Evolutionary conservation across 441 rosid genomes (phyloP).

Genomic region (Populus hybrid): DNA sequence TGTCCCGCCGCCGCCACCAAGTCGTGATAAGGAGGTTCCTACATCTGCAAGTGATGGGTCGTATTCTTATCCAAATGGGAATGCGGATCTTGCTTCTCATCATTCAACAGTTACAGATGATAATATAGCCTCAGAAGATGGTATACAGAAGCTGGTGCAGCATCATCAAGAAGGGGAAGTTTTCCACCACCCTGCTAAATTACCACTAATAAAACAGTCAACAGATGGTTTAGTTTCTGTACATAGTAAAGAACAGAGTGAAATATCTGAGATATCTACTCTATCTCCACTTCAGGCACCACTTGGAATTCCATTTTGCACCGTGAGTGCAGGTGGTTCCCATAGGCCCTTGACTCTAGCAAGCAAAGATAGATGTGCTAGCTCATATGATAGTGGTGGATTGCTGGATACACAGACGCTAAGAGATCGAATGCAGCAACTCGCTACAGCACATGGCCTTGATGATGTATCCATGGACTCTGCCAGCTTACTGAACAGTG

Average conservation of each 20-base stretch:
- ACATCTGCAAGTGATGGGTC: slow-evolving; percentile 29
- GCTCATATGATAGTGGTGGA: slow-evolving; percentile 51
- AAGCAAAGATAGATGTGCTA: slow-evolving; percentile 27
- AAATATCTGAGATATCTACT: slow-evolving; percentile 34
- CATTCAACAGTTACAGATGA: slow-evolving; percentile 35
- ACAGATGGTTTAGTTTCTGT: slow-evolving; percentile 25
- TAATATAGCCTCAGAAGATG: slow-evolving; percentile 27
- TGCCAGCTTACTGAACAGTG: slow-evolving; percentile 47
- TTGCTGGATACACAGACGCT: slow-evolving; percentile 50
- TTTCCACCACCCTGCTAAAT: not conserved
- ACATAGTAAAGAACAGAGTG: slow-evolving; percentile 29
- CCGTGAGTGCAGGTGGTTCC: slow-evolving; percentile 27
- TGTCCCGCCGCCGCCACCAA: slow-evolving; percentile 38
- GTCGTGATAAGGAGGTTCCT: slow-evolving; percentile 33
- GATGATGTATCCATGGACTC: slow-evolving; percentile 65
- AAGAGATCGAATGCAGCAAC: slow-evolving; percentile 62
- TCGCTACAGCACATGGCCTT: slow-evolving; percentile 61
- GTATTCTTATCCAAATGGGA: slow-evolving; percentile 54
- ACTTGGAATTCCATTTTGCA: slow-evolving; percentile 29
- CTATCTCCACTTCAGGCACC: slow-evolving; percentile 32
- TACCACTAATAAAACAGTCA: slow-evolving; percentile 11
- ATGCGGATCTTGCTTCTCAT: slow-evolving; percentile 40
- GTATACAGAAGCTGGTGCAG: slow-evolving; percentile 37
- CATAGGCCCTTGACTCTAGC: slow-evolving; percentile 24
- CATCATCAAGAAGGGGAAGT: slow-evolving; percentile 33